Evolutionary conservation across 192 early-diverging fungal species (phyloP).

Genomic region (Mortierella alpina): DNA sequence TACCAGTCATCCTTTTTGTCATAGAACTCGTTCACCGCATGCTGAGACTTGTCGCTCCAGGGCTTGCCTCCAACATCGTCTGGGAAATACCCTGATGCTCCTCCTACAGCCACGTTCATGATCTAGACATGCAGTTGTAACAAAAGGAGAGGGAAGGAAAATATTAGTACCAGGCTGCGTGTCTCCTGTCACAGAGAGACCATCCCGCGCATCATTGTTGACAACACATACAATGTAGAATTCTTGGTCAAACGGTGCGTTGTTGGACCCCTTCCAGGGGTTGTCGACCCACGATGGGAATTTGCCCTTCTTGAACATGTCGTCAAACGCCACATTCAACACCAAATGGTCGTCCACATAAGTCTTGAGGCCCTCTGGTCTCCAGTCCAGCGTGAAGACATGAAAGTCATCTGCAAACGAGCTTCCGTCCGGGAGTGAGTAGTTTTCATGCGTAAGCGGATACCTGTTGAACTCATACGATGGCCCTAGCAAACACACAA

Average conservation of each 20-base stretch:
- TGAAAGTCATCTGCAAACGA: constrained; percentile 70
- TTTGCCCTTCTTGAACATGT: constrained; percentile 61
- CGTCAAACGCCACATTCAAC: constrained; percentile 62
- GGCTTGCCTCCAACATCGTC: constrained; percentile 60
- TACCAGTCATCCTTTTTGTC: constrained; percentile 61
- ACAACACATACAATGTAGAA: constrained; percentile 60
- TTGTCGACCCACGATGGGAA: constrained; percentile 63
- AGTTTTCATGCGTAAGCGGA: constrained; percentile 58
- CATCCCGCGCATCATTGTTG: neutral
- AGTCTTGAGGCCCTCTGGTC: constrained; percentile 61
- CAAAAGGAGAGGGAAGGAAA: neutral
- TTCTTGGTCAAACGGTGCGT: constrained; percentile 74
- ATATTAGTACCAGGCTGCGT: neutral
- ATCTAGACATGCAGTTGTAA: constrained; percentile 45
- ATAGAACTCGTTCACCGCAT: constrained; percentile 67
- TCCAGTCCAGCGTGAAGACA: constrained; percentile 66
- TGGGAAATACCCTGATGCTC: constrained; percentile 68
- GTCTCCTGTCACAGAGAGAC: neutral
- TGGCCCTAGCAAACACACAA: constrained; percentile 41
- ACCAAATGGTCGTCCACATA: constrained; percentile 64
- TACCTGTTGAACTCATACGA: constrained; percentile 57
- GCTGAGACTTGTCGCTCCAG: constrained; percentile 61
- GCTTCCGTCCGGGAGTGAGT: constrained; percentile 38
- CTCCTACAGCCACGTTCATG: constrained; percentile 72
- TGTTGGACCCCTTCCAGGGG: constrained; percentile 60